A percentile compares a stretch with the other conserved stretches of the same genome.
Evolutionary conservation across 805 yeast genomes (phyloP).

Genomic region (Zygosaccharomyces rouxii): DNA sequence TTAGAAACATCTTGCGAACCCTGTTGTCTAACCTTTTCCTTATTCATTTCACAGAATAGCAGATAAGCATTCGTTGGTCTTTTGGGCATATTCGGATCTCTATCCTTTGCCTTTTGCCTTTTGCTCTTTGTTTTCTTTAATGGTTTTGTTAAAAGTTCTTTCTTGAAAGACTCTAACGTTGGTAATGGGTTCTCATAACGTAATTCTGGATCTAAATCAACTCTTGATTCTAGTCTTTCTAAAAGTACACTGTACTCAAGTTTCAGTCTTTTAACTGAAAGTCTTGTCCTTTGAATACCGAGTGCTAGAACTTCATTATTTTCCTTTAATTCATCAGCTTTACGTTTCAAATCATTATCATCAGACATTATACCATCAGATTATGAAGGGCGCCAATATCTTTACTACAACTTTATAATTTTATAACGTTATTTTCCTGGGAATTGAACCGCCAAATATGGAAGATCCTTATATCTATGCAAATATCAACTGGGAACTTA

Average conservation of each 20-base stretch:
- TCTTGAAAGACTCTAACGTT: conserved; percentile 27
- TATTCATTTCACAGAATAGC: conserved; percentile 81
- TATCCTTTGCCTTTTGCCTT: conserved; percentile 40
- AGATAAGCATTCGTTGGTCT: conserved; percentile 88
- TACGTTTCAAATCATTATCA: conserved; percentile 54
- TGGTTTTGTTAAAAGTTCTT: conserved; percentile 24
- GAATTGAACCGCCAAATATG: background rate
- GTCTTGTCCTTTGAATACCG: conserved; percentile 71
- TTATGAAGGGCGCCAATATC: conserved; percentile 9
- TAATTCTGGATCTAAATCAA: conserved; percentile 34
- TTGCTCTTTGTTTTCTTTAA: conserved; percentile 25
- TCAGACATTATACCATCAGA: conserved; percentile 36
- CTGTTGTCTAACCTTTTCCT: conserved; percentile 61
- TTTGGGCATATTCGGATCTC: conserved; percentile 84
- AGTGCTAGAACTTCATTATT: conserved; percentile 72
- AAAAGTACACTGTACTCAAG: conserved; percentile 77
- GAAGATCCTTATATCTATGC: background rate
- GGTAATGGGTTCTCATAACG: conserved; percentile 32
- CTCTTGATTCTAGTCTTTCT: conserved; percentile 68
- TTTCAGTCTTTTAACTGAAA: conserved; percentile 70
- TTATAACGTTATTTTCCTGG: background rate
- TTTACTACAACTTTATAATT: background rate
- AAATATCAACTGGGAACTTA: background rate
- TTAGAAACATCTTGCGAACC: conserved; percentile 66
- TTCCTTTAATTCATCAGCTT: conserved; percentile 68